Conservation (phyloP, 1,139 yeast genomes). For the Yamadazyma triangularis region DNA sequence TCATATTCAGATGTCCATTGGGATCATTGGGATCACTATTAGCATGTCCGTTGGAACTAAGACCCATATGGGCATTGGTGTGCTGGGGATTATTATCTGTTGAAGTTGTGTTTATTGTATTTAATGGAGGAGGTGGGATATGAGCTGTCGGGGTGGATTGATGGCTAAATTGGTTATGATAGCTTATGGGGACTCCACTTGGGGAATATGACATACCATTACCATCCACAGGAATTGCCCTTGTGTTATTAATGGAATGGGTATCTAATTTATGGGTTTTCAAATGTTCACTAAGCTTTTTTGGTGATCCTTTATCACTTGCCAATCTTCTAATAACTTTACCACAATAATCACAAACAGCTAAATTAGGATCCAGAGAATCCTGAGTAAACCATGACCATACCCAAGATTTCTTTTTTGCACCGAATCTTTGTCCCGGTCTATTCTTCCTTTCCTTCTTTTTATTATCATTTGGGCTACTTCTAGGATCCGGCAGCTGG, state of each 20-base stretch:
- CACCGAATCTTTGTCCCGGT: constrained; percentile 54
- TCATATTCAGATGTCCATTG: background rate
- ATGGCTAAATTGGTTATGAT: constrained; percentile 6
- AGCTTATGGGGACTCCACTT: constrained; percentile 22
- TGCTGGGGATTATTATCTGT: background rate
- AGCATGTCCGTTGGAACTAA: background rate
- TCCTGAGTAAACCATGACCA: constrained; percentile 61
- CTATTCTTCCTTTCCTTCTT: constrained; percentile 32
- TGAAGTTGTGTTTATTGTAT: background rate
- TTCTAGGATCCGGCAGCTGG: background rate
- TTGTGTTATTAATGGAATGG: constrained; percentile 30
- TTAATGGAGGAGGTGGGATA: constrained; percentile 1
- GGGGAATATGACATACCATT: constrained; percentile 31
- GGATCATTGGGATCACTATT: background rate
- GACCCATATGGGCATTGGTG: background rate
- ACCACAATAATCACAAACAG: constrained; percentile 53
- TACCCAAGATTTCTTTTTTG: constrained; percentile 58
- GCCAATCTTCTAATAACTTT: constrained; percentile 43
- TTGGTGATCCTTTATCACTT: constrained; percentile 57
- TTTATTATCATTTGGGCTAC: background rate
- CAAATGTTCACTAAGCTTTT: constrained; percentile 53
- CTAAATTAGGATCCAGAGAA: constrained; percentile 41
- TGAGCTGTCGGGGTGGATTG: too few species aligned
- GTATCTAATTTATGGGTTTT: constrained; percentile 48
- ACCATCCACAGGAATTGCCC: constrained; percentile 37